Base-by-base conservation (phyloP, 352 stramenopile genomes). In the Pythium vanterpoolii region DNA sequence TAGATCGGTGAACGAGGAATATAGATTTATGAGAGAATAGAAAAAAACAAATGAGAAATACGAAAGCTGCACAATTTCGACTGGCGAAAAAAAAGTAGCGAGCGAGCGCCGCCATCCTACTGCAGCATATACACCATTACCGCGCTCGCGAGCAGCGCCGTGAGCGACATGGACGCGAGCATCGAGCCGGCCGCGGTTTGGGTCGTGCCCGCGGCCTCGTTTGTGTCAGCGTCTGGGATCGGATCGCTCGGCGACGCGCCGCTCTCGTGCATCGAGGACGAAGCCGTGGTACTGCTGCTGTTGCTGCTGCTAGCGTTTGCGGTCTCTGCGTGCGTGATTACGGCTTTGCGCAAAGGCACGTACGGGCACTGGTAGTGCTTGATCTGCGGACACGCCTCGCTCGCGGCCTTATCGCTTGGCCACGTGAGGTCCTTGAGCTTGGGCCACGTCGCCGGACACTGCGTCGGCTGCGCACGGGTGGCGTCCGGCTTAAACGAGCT, bases 331-430 rank as follows among this genome's bases (percentile, higher is more conserved):
- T 30, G 9, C 10, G 40, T 18, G 47, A 60, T 60, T 30, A 33
- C n/a, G 26, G 40, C 38, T 21, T 49, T 21, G 19, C 3, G 21
- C 1, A 54, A 14, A 5, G 50, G 44, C 38, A 78, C 58, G 28
- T 66, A 64, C 13, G 72, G 70, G 26, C 74, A 84, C 62, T 81
- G 69, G 55, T 70, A 75, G 18, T 52, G 40, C 19, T 47, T 42
- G 5, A 67, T 43, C 42, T 54, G 16, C 18, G 69, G 73, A 38
- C 73, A 87, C 11, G 42, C 13, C n/a, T 62, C 23, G 30, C 47
- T 66, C 8, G 30, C 45, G 16, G 56, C 13, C 23, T 30, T 26
- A 38, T 38, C 57, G 21, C 73, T 55, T 9, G 64, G 72, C 56
- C 77, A 79, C 24, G 33, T 66, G 16, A 68, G 60, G 33, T 64